Percentiles rank a stretch among this genome's conserved stretches.
Conservation (phyloP, 2,329 filamentous ascomycete species). For the Coleophoma cylindrospora region DNA sequence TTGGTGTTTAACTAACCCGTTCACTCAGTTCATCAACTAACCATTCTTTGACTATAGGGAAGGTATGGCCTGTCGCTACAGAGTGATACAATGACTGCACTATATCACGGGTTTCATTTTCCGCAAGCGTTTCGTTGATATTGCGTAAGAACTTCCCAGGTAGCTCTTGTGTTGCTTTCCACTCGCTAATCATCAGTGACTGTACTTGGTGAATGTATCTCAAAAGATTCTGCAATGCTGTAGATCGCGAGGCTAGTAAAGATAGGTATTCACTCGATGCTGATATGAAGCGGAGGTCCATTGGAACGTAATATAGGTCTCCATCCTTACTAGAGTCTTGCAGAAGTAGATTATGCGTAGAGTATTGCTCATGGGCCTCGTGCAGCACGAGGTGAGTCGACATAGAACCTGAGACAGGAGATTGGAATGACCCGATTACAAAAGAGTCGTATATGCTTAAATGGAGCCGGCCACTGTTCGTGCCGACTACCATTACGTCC, state of each 20-base stretch:
- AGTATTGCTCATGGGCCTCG: slow-evolving; percentile 65
- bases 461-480: slow-evolving; percentile 65
- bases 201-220: slow-evolving; percentile 81
- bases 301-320: slow-evolving; percentile 59
- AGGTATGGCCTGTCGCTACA: slow-evolving; percentile 77
- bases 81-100: slow-evolving; percentile 78
- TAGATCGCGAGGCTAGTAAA: slow-evolving; percentile 79
- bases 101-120: slow-evolving; percentile 60
- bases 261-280: slow-evolving; percentile 76
- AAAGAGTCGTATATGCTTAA: slow-evolving; percentile 84
- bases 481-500: slow-evolving; percentile 73
- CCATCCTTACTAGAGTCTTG: slow-evolving; percentile 34
- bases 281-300: slow-evolving; percentile 80
- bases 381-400: slow-evolving; percentile 44
- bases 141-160: slow-evolving; percentile 73
- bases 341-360: slow-evolving; percentile 72
- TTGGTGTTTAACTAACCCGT: slow-evolving; percentile 46
- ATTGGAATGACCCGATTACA: slow-evolving; percentile 63
- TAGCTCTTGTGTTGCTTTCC: slow-evolving; percentile 76
- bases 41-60: slow-evolving; percentile 76
- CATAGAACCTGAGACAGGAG: slow-evolving; percentile 25
- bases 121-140: slow-evolving; percentile 69
- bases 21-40: slow-evolving; percentile 78
- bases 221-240: slow-evolving; percentile 79
- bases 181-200: slow-evolving; percentile 74